phyloP scores from a whole-genome alignment of 371 early-diverging fungal species.

The Thermomucor indicae-seudaticae region DNA sequence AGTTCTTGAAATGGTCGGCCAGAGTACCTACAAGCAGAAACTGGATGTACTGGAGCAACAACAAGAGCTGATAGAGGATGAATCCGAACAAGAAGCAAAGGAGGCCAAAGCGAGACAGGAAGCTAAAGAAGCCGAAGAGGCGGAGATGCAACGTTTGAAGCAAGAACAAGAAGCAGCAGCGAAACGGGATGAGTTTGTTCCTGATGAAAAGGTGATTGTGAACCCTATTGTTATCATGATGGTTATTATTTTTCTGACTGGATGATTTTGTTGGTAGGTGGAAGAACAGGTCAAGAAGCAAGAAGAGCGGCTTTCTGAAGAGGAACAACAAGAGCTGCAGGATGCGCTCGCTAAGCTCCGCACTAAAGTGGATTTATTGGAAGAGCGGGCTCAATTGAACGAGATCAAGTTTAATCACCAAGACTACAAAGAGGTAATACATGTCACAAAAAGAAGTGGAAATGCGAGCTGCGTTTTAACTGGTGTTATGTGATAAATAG shows the following conservation, averaged over 20 bases:
- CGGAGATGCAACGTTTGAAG: conserved; percentile 25
- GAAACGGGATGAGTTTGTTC: conserved; percentile 23
- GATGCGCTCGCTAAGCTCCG: conserved; percentile 60
- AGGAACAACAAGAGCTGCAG: conserved; percentile 61
- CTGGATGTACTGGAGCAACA: conserved; percentile 92
- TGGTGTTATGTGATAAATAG: conserved; percentile 10
- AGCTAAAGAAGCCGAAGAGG: conserved; percentile 45
- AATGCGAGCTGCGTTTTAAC: not conserved
- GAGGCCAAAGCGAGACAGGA: conserved; percentile 54
- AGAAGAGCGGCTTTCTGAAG: conserved; percentile 51
- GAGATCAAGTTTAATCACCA: conserved; percentile 61
- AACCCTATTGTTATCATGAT: not conserved
- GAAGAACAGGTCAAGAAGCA: conserved; percentile 15
- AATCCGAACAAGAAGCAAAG: conserved; percentile 67
- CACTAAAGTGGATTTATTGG: conserved; percentile 58
- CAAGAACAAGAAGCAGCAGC: conserved; percentile 40
- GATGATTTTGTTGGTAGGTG: conserved; percentile 5
- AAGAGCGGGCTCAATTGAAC: conserved; percentile 65
- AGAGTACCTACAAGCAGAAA: conserved; percentile 89
- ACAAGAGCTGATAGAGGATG: conserved; percentile 93
- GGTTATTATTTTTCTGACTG: not conserved
- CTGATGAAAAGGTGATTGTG: conserved; percentile 14
- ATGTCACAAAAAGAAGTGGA: not conserved
- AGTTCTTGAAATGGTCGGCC: conserved; percentile 83
- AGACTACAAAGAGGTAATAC: conserved; percentile 60